A percentile compares a stretch with the other conserved stretches of the same genome.
phyloP scores from a whole-genome alignment of 345 rosid species.

The Euphorbia lathyris region DNA sequence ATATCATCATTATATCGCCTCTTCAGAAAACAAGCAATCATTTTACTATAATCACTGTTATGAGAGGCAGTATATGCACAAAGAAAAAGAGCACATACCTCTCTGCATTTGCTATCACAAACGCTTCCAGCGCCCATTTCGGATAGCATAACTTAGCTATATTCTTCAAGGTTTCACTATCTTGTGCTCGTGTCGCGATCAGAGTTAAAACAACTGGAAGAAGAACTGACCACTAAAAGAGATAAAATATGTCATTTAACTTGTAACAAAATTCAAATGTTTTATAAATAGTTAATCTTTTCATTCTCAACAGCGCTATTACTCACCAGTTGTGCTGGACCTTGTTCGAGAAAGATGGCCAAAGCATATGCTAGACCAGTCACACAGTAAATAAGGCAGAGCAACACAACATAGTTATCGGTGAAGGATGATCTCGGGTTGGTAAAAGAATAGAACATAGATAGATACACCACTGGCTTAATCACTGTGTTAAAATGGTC shows the following conservation, averaged over 20 bases:
- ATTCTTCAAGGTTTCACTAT: conserved; percentile 33
- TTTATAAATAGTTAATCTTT: background rate
- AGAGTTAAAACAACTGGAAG: conserved; percentile 96
- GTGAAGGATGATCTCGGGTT: conserved; percentile 80
- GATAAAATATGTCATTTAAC: conserved; percentile 14
- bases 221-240: conserved; percentile 86
- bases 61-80: no score
- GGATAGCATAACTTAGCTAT: conserved; percentile 70
- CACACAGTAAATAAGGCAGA: conserved; percentile 89
- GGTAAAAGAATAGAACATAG: conserved; percentile 88
- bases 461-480: conserved; percentile 86
- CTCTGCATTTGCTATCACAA: conserved; percentile 75
- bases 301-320: background rate
- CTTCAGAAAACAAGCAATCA: background rate
- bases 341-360: conserved; percentile 77
- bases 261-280: background rate
- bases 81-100: conserved; percentile 36
- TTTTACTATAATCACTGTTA: background rate
- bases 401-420: conserved; percentile 74
- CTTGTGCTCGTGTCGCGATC: conserved; percentile 53
- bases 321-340: conserved; percentile 94
- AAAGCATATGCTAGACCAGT: conserved; percentile 85
- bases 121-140: conserved; percentile 86
- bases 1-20: background rate
- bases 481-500: conserved; percentile 75